These are phyloP conservation scores for Podaxis pistillaris DNA, from an alignment of 768 basidiomycete genomes.

Conservation along the genomic window DNA sequence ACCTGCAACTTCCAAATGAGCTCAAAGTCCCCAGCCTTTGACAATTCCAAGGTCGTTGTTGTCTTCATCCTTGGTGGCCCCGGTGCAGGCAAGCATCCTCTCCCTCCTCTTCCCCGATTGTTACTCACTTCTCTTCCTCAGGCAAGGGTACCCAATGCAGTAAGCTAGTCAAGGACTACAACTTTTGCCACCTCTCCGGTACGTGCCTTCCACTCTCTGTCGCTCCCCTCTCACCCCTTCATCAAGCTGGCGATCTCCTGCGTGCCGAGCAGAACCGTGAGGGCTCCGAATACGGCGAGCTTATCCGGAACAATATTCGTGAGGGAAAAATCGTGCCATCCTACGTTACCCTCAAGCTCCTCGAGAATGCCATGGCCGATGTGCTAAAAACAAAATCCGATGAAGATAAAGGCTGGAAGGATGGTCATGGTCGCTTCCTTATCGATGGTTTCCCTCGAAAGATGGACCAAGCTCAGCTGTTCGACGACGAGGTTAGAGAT, in stretches of 20 bases:
- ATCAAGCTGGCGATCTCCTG: constrained; percentile 90
- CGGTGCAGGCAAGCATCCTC: constrained; percentile 67
- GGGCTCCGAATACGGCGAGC: constrained; percentile 75
- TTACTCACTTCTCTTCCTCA: constrained; percentile 26
- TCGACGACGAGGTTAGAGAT: constrained; percentile 73
- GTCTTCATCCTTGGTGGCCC: constrained; percentile 97
- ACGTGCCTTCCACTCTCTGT: constrained; percentile 20
- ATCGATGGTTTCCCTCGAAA: constrained; percentile 98
- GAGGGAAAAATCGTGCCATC: constrained; percentile 95
- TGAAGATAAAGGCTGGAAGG: constrained; percentile 56
- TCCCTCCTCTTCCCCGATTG: constrained; percentile 4
- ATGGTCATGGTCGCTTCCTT: constrained; percentile 82
- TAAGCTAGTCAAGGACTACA: constrained; percentile 77
- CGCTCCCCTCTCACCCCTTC: constrained; percentile 12
- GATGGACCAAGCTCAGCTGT: constrained; percentile 95
- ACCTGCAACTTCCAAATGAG: constrained; percentile 29
- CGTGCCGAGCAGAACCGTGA: constrained; percentile 90
- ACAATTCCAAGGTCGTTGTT: constrained; percentile 74
- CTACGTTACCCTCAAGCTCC: constrained; percentile 94
- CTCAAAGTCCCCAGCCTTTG: constrained; percentile 50
- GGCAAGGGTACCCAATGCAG: constrained; percentile 97
- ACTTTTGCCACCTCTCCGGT: constrained; percentile 95
- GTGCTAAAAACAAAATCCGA: constrained; percentile 44
- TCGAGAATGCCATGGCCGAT: constrained; percentile 86
- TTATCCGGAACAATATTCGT: constrained; percentile 86